phyloP scores from a whole-genome alignment of 1,139 yeast species.

The Nakaseomyces nivariensis region DNA sequence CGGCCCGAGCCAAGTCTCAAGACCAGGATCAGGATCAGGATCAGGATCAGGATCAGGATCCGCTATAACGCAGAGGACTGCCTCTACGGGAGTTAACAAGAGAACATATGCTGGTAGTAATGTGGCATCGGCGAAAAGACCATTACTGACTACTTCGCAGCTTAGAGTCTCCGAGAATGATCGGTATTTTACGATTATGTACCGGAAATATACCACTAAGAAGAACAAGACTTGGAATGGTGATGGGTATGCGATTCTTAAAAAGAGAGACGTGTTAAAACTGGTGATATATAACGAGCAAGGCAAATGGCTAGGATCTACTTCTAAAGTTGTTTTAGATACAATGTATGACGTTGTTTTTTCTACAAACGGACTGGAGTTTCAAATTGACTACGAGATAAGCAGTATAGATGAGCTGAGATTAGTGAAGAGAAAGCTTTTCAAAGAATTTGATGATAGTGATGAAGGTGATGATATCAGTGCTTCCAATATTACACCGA shows the following conservation, averaged over 20 bases:
- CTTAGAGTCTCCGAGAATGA: background rate
- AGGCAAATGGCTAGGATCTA: conserved; percentile 25
- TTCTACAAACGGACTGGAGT: conserved; percentile 42
- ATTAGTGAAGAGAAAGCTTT: background rate
- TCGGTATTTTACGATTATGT: conserved; percentile 37
- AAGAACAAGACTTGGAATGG: conserved; percentile 95
- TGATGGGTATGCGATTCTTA: conserved; percentile 52
- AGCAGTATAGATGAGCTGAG: conserved; percentile 13
- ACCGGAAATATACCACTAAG: conserved; percentile 62
- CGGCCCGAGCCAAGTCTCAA: background rate
- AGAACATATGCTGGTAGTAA: background rate
- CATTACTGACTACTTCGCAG: background rate
- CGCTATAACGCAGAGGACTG: no score
- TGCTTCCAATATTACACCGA: background rate
- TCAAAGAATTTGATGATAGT: background rate
- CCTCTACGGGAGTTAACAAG: background rate
- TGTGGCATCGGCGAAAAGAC: background rate
- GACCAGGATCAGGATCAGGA: background rate
- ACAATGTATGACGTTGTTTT: conserved; percentile 36
- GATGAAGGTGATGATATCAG: background rate
- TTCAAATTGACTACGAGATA: conserved; percentile 44
- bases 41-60: background rate
- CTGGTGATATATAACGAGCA: conserved; percentile 26
- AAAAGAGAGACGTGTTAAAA: conserved; percentile 5
- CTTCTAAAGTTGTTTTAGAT: conserved; percentile 13